A percentile compares a stretch with the other conserved stretches of the same genome.
Evolutionary conservation across 805 yeast genomes (phyloP).

Genomic region (Ogataea angusta): DNA sequence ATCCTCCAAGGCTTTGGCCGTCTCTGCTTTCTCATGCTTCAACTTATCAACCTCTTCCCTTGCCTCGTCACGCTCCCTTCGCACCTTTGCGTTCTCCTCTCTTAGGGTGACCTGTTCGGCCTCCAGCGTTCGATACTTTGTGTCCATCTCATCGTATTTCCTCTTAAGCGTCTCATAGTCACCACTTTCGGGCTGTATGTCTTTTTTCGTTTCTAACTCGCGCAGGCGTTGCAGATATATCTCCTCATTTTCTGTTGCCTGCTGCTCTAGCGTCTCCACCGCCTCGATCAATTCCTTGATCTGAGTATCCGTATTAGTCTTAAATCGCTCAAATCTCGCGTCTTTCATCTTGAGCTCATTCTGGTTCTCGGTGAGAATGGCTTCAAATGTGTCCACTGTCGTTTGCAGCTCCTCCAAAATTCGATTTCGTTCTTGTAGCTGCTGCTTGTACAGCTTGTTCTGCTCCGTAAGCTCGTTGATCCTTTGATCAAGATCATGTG

Average conservation of each 20-base stretch:
- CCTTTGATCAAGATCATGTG: constrained; percentile 7
- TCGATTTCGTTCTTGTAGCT: constrained; percentile 41
- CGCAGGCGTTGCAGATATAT: constrained; percentile 45
- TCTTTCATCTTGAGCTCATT: constrained; percentile 43
- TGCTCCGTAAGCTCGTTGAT: constrained; percentile 6
- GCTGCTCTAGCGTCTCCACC: constrained; percentile 50
- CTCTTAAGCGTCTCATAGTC: background rate
- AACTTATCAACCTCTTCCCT: background rate
- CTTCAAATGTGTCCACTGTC: constrained; percentile 48
- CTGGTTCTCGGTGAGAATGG: constrained; percentile 46
- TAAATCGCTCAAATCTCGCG: constrained; percentile 43
- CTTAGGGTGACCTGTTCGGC: background rate
- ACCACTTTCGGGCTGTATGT: background rate
- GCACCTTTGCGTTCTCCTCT: background rate
- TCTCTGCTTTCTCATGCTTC: background rate
- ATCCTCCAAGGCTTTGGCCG: background rate
- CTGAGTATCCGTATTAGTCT: constrained; percentile 47
- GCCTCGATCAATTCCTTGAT: constrained; percentile 58
- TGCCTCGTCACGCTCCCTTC: background rate
- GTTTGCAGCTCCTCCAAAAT: constrained; percentile 46
- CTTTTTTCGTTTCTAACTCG: constrained; percentile 26
- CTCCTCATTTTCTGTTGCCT: constrained; percentile 53
- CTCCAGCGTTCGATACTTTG: constrained; percentile 8
- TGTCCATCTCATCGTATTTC: background rate
- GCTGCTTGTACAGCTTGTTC: constrained; percentile 23